Percentiles rank a stretch among this genome's conserved stretches.
phyloP scores from a whole-genome alignment of 495 filamentous ascomycete species.

The Penicillium longicatenatum region DNA sequence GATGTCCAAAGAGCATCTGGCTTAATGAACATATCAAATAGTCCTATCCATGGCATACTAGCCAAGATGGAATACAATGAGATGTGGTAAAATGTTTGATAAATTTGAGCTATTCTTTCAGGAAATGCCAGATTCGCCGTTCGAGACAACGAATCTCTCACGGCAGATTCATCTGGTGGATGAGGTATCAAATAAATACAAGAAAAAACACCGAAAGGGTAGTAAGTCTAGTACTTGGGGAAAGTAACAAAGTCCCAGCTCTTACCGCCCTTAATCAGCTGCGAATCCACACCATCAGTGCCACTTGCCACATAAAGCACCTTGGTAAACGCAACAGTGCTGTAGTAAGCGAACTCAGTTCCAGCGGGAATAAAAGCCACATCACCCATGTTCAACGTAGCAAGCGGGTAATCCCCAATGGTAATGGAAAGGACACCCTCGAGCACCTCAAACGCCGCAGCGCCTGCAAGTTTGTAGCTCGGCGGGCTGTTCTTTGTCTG shows the following conservation, averaged over 20 bases:
- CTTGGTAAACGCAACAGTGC: conserved; percentile 37
- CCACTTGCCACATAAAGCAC: conserved; percentile 42
- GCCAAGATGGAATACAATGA: too few relatives aligned
- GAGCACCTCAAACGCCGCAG: conserved; percentile 42
- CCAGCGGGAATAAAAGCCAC: conserved; percentile 40
- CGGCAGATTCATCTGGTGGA: too few relatives aligned
- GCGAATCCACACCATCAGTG: conserved; percentile 33
- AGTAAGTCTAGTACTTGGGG: conserved; percentile 12
- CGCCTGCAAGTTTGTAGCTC: conserved; percentile 23
- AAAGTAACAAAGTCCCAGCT: conserved; percentile 29
- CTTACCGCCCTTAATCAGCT: conserved; percentile 24
- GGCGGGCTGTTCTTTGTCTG: conserved; percentile 20
- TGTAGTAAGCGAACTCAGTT: conserved; percentile 35
- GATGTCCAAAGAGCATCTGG: too few relatives aligned
- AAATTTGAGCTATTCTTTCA: too few relatives aligned
- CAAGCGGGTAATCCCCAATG: conserved; percentile 35
- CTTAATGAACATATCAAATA: too few relatives aligned
- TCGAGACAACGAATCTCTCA: too few relatives aligned
- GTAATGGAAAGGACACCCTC: conserved; percentile 38
- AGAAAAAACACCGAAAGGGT: neutral
- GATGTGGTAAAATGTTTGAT: too few relatives aligned
- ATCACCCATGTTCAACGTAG: conserved; percentile 35
- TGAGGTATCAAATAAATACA: too few relatives aligned
- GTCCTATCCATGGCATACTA: too few relatives aligned
- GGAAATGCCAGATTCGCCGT: too few relatives aligned